Conservation (phyloP, 2,329 filamentous ascomycete species). For the Penicillium olsonii region DNA sequence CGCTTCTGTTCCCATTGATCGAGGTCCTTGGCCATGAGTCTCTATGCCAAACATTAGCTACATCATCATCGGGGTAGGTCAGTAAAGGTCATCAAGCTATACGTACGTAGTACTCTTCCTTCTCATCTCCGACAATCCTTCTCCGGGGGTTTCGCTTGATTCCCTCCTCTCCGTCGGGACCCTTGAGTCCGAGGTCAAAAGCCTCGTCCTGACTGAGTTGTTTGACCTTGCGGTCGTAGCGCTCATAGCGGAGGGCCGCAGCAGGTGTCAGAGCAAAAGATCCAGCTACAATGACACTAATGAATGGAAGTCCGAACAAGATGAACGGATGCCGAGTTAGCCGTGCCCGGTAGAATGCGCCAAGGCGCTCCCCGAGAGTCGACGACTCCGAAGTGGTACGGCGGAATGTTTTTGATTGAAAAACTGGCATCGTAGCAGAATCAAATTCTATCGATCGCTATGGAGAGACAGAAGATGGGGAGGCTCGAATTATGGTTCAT, state of each 20-base stretch:
- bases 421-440: constrained; percentile 56
- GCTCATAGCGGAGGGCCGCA: constrained; percentile 90
- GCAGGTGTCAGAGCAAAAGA: constrained; percentile 95
- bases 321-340: constrained; percentile 82
- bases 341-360: constrained; percentile 72
- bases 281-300: constrained; percentile 83
- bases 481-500: too few species aligned
- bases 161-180: constrained; percentile 74
- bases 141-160: constrained; percentile 55
- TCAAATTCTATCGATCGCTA: background rate
- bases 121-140: constrained; percentile 44
- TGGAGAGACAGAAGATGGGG: background rate
- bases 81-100: background rate
- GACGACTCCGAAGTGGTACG: constrained; percentile 49
- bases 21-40: constrained; percentile 81
- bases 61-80: background rate
- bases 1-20: constrained; percentile 97
- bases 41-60: constrained; percentile 50
- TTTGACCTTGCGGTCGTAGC: constrained; percentile 84
- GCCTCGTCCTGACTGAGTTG: constrained; percentile 85
- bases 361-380: constrained; percentile 67
- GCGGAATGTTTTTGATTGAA: constrained; percentile 71
- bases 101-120: constrained; percentile 51
- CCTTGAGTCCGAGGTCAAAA: constrained; percentile 71
- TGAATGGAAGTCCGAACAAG: constrained; percentile 91